Conservation (phyloP, 306 rosid species). For the Cucumis hystrix region DNA sequence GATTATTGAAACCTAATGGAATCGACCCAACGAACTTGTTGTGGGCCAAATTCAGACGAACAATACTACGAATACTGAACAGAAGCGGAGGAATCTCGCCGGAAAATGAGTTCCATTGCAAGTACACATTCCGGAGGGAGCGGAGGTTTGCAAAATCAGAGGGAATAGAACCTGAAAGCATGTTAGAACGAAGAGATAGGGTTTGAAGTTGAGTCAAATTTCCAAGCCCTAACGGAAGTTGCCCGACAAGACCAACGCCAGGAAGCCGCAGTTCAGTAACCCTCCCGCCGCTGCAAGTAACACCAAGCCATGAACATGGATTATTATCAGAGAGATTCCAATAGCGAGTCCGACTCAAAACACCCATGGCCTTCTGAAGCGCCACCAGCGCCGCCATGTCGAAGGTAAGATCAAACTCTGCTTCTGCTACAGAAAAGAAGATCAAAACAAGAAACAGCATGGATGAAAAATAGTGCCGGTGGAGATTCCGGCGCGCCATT, state of each 20-base stretch:
- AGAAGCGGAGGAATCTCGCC: conserved; percentile 49
- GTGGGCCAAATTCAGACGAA: conserved; percentile 35
- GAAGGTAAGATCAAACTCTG: conserved; percentile 41
- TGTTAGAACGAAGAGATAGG: conserved; percentile 68
- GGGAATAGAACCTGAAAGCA: conserved; percentile 46
- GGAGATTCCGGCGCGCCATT: neutral
- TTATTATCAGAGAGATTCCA: conserved; percentile 37
- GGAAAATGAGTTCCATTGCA: conserved; percentile 45
- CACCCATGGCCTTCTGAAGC: conserved; percentile 28
- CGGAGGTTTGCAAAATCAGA: conserved; percentile 27
- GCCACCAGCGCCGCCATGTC: conserved; percentile 36
- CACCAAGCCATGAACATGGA: conserved; percentile 70
- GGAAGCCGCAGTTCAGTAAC: conserved; percentile 54
- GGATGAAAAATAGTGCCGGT: neutral
- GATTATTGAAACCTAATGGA: conserved; percentile 27
- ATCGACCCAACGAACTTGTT: conserved; percentile 62
- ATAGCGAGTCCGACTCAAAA: conserved; percentile 48
- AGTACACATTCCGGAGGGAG: conserved; percentile 29
- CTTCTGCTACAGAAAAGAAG: neutral
- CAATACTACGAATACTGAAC: conserved; percentile 28
- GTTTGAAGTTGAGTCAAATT: conserved; percentile 47
- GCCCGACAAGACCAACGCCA: conserved; percentile 48
- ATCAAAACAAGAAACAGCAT: neutral
- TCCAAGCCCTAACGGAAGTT: conserved; percentile 58
- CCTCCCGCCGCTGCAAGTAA: conserved; percentile 23